Evolutionary conservation across 805 yeast species (phyloP).

Genomic region (Kuraishia ogatae): DNA sequence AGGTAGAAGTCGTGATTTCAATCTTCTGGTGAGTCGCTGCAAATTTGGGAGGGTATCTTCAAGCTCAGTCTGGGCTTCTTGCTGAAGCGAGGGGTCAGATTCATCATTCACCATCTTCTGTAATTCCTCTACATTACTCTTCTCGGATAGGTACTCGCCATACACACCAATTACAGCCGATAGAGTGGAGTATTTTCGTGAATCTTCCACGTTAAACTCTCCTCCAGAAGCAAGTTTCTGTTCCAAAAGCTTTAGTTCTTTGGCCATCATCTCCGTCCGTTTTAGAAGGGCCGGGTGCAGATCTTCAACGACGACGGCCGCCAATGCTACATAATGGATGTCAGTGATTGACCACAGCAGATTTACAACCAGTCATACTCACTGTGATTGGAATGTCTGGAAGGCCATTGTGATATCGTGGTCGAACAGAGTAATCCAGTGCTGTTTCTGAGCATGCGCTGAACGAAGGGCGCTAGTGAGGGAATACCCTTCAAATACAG

Average conservation of each 20-base stretch:
- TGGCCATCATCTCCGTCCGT: slow-evolving; percentile 32
- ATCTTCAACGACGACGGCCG: neutral
- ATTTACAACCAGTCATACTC: no score
- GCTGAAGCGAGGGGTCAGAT: slow-evolving; percentile 34
- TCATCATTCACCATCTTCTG: slow-evolving; percentile 25
- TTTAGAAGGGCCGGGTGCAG: slow-evolving; percentile 43
- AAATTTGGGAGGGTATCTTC: slow-evolving; percentile 34
- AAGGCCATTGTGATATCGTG: no score
- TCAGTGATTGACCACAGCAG: neutral
- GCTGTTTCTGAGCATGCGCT: no score
- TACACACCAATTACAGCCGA: slow-evolving; percentile 33
- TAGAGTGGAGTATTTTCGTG: slow-evolving; percentile 38
- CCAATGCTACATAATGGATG: neutral
- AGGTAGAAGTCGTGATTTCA: slow-evolving; percentile 63
- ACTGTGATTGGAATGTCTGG: no score
- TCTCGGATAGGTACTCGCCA: slow-evolving; percentile 25
- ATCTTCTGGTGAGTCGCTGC: slow-evolving; percentile 27
- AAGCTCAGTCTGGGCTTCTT: slow-evolving; percentile 60
- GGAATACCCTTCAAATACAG: no score
- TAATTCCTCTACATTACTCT: slow-evolving; percentile 24
- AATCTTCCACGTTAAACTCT: slow-evolving; percentile 35
- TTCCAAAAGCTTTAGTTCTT: slow-evolving; percentile 34
- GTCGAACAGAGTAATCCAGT: no score
- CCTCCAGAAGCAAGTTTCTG: slow-evolving; percentile 30
- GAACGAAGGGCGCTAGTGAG: no score